Percentiles rank a stretch among this genome's conserved stretches.
phyloP scores from a whole-genome alignment of 805 yeast genomes.

The Nakazawaea siamensis region DNA sequence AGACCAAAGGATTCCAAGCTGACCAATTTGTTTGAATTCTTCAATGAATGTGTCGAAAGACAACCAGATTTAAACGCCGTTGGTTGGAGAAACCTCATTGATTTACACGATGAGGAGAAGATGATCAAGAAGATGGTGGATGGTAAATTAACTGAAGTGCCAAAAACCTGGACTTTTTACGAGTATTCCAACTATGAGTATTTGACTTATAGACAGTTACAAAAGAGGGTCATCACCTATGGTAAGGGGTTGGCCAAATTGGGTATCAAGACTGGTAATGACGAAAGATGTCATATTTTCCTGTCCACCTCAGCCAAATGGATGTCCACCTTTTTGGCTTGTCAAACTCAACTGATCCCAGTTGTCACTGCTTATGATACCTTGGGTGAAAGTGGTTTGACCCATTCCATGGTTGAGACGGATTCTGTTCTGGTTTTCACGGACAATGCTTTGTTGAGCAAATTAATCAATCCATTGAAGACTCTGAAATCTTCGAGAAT shows the following conservation, averaged over 20 bases:
- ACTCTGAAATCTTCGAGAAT: slow-evolving; percentile 52
- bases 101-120: slow-evolving; percentile 70
- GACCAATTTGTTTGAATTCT: slow-evolving; percentile 61
- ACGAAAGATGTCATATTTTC: slow-evolving; percentile 68
- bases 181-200: slow-evolving; percentile 70
- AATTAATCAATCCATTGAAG: slow-evolving; percentile 66
- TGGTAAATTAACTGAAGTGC: slow-evolving; percentile 64
- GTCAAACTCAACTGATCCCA: slow-evolving; percentile 72
- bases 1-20: slow-evolving; percentile 61
- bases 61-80: slow-evolving; percentile 48
- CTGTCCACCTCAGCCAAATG: slow-evolving; percentile 85
- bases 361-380: slow-evolving; percentile 96
- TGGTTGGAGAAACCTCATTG: slow-evolving; percentile 74
- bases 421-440: slow-evolving; percentile 73
- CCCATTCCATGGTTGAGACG: slow-evolving; percentile 80
- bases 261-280: slow-evolving; percentile 59
- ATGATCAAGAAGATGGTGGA: slow-evolving; percentile 66
- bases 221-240: slow-evolving; percentile 35
- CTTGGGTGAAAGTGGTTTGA: slow-evolving; percentile 80
- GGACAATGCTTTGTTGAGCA: slow-evolving; percentile 63
- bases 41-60: slow-evolving; percentile 51
- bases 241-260: slow-evolving; percentile 72
- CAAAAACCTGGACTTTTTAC: slow-evolving; percentile 82
- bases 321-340: slow-evolving; percentile 82
- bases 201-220: slow-evolving; percentile 53